phyloP scores from a whole-genome alignment of 2,329 filamentous ascomycete genomes.

The Monilinia laxa region DNA sequence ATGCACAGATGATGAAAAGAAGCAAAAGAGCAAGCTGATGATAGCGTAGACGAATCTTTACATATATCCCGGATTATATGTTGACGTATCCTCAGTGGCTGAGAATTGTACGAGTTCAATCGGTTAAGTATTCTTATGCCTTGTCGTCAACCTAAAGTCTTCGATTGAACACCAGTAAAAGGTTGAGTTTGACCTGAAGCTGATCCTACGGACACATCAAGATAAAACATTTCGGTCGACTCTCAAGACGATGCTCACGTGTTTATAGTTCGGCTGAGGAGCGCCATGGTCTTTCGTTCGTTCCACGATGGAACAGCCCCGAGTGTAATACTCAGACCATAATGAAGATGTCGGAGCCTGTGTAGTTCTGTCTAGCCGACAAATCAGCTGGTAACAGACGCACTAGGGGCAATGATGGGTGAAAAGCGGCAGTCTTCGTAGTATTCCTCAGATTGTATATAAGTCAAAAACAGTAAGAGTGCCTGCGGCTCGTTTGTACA shows the following conservation, averaged over 20 bases:
- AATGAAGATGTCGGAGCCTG: background rate
- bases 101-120: background rate
- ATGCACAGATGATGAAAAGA: background rate
- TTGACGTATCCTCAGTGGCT: background rate
- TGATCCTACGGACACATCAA: background rate
- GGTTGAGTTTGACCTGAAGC: background rate
- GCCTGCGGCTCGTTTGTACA: background rate
- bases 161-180: background rate
- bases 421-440: background rate
- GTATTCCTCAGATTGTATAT: background rate
- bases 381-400: background rate
- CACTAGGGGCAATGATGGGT: too few relatives aligned
- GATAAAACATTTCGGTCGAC: background rate
- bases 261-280: background rate
- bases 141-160: background rate
- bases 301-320: background rate
- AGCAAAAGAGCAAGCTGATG: conserved; percentile 1
- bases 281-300: background rate
- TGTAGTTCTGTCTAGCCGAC: background rate
- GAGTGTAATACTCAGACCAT: background rate
- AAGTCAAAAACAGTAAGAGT: background rate
- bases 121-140: background rate
- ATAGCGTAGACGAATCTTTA: background rate
- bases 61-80: background rate
- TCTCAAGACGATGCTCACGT: background rate